Base-by-base conservation (phyloP, 345 rosid species). In the Camelina neglecta region DNA sequence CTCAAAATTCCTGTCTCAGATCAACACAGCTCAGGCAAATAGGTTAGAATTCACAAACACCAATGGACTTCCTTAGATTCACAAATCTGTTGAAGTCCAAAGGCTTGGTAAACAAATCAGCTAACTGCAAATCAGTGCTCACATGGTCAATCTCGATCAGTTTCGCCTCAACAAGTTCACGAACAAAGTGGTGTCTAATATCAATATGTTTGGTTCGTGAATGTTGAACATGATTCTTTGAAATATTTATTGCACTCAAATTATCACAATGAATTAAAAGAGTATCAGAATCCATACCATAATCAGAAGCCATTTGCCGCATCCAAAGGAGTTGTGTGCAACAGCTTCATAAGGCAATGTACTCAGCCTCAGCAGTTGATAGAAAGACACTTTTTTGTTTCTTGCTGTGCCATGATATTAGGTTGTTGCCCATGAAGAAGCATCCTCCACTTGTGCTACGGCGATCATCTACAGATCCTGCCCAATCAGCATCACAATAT, bases 121-220 rank as follows among this genome's bases (percentile, higher is more conserved):
- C 31, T 3, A 53, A 33, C 2, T 53, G n/a, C 5, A 21, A 23
- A 0, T 53, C 8, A 11, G 1, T 53, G 1, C 58, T 53, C 31
- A 53, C 58, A 23, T 23, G 58, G 0, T 53, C 11, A 0, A 24
- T 4, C 3, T 5, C 4, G 24, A 59, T 49, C 39, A 79, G 79
- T 39, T 70, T 78, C 59, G 16, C 82, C 7, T 75, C 69, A 56
- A 69, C 16, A 0, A 24, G 5, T 5, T 21, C n/a, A 54, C 33
- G 7, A 54, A 54, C 11, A 2, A 54, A 23, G 1, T 54, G 33
- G 2, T 54, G 33, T 5, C 8, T 4, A 11, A 2, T 54, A 11
- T 11, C n/a, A 4, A 54, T 54, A 0, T 23, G 58, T 8, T 54
- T 54, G 0, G n/a, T 54, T 2, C 8, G 1, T 1, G 57, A 23